phyloP scores from a whole-genome alignment of 768 basidiomycete species.

The Suillus discolor region DNA sequence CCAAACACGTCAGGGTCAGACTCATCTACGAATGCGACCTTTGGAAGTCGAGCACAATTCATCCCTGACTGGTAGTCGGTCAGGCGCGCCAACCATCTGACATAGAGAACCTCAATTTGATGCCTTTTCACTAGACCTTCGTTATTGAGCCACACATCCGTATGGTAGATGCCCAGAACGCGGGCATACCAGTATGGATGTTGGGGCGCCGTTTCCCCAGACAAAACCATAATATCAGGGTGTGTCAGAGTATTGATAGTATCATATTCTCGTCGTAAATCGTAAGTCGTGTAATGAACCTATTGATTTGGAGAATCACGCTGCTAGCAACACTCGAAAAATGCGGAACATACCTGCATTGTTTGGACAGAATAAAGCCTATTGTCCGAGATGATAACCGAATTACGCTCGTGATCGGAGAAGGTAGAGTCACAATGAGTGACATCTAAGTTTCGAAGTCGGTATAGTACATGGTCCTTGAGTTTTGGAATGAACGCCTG shows the following conservation, averaged over 20 bases:
- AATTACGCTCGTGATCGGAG: background rate
- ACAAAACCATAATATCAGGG: slow-evolving; percentile 37
- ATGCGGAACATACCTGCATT: background rate
- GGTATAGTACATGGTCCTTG: background rate
- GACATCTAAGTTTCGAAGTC: background rate
- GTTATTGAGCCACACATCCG: background rate
- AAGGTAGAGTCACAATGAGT: background rate
- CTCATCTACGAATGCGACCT: background rate
- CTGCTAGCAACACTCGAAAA: too few species aligned
- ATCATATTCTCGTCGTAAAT: slow-evolving; percentile 17
- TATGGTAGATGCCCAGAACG: slow-evolving; percentile 38
- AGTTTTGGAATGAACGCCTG: background rate
- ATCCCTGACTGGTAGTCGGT: background rate
- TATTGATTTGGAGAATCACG: too few species aligned
- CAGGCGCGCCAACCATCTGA: background rate
- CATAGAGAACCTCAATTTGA: background rate
- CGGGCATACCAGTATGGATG: slow-evolving; percentile 43
- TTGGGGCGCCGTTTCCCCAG: slow-evolving; percentile 5
- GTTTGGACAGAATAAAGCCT: background rate
- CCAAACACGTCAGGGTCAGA: background rate
- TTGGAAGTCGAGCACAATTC: background rate
- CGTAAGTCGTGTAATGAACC: slow-evolving; percentile 21
- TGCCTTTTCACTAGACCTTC: background rate
- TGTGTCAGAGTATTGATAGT: slow-evolving; percentile 30
- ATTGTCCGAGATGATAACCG: background rate